Percentiles rank a stretch among this genome's conserved stretches.
Evolutionary conservation across 225 moss, liverwort and hornwort species (phyloP).

Genomic region (Rhytidiadelphus loreus): DNA sequence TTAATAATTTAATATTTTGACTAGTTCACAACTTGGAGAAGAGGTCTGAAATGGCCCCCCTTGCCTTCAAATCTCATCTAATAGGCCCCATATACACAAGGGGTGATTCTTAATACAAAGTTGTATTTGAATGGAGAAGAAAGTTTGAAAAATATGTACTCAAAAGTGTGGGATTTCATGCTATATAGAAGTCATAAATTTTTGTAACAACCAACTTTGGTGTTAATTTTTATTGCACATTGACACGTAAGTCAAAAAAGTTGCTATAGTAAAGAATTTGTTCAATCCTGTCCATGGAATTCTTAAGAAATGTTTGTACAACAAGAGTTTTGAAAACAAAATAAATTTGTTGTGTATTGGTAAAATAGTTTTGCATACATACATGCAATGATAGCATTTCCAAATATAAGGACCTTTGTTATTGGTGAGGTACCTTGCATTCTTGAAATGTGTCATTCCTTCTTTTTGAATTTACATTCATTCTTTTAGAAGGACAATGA

Average conservation of each 20-base stretch:
- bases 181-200: not conserved
- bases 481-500: not conserved
- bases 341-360: not conserved
- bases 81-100: accelerated
- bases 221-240: no score
- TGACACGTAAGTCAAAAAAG: accelerated
- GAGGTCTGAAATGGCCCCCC: no score
- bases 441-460: not conserved
- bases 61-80: no score
- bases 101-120: not conserved
- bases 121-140: not conserved
- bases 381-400: accelerated
- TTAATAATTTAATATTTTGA: no score
- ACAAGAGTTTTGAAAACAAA: not conserved
- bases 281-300: not conserved
- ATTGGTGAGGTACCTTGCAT: accelerated
- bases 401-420: not conserved
- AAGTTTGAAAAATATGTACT: not conserved
- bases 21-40: no score
- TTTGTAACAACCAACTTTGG: not conserved
- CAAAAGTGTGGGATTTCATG: not conserved
- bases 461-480: not conserved
- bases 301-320: not conserved
- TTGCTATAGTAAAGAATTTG: accelerated
- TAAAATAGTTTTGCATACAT: not conserved